Base-by-base conservation (phyloP, 371 early-diverging fungal species). In the Sporodiniella umbellata region DNA sequence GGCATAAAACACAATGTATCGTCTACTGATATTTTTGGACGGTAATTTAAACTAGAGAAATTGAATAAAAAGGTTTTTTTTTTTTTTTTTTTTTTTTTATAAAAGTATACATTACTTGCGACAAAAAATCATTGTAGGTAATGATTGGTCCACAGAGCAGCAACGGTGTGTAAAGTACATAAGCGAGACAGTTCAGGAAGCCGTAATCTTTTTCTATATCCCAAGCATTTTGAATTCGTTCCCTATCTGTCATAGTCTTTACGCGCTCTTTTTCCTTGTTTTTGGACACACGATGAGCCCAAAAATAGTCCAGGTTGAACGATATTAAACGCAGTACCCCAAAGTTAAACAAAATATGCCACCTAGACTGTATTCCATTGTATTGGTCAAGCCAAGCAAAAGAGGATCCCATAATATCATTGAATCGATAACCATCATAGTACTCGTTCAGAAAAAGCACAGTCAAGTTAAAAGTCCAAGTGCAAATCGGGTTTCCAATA, bases 61-160 rank as follows among this genome's bases (percentile, higher is more conserved):
- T n/a, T n/a, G n/a, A n/a, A n/a, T n/a, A n/a, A n/a, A n/a, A n/a
- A n/a, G n/a, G n/a, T n/a, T n/a, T n/a, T n/a, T n/a, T n/a, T n/a
- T n/a, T n/a, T n/a, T n/a, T n/a, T n/a, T n/a, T n/a, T n/a, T 37
- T 23, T 42, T 24, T 23, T 23, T 31, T 42, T 24, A 5, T 8
- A 11, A 10, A 4, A 11, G 23, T 49, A n/a, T n/a, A n/a, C n/a
- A n/a, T 49, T 75, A 88, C 89, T 75, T 95, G 96, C 30, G 86
- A 80, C 3, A 89, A 62, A 63, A 92, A 96, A 53, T 91, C 86
- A 67, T 96, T 96, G 70, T 84, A 98, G 0, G 95, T 87, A 53
- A 96, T 86, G 44, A 98, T 95, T 7, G 98, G 98, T 0, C 98
- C 98, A 22, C 96, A 94, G 28, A 96, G 65, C 52, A 90, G 94